These are phyloP conservation scores for Colletotrichum orchidophilum DNA, from an alignment of 2,329 filamentous ascomycete species.

Conservation along the genomic window DNA sequence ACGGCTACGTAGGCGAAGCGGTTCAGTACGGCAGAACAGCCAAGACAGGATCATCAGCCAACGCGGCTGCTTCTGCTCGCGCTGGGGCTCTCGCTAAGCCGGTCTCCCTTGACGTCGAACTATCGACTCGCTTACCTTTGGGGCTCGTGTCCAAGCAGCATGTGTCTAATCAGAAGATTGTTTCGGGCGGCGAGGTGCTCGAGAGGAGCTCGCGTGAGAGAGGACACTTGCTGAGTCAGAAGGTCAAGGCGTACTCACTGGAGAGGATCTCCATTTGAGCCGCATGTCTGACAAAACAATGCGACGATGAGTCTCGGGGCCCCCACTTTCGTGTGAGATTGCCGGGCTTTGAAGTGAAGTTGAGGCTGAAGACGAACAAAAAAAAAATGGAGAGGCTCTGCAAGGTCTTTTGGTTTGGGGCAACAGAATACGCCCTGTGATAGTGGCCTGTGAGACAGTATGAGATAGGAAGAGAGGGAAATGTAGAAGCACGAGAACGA, in stretches of 20 bases:
- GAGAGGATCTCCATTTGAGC: constrained; percentile 76
- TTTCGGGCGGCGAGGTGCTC: constrained; percentile 75
- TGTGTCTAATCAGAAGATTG: constrained; percentile 66
- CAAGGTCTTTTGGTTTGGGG: background rate
- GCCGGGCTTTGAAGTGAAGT: constrained; percentile 12
- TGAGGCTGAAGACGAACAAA: constrained; percentile 17
- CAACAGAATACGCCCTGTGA: constrained; percentile 8
- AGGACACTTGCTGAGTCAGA: constrained; percentile 80
- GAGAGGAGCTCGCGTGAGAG: constrained; percentile 77
- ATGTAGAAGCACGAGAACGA: background rate
- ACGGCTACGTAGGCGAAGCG: constrained; percentile 72
- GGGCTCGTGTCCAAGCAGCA: constrained; percentile 71
- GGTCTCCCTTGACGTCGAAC: constrained; percentile 54
- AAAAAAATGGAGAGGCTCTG: constrained; percentile 4
- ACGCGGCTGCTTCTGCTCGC: constrained; percentile 24
- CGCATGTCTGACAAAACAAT: constrained; percentile 21
- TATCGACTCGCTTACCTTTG: constrained; percentile 70
- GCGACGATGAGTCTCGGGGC: background rate
- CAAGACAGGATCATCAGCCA: constrained; percentile 27
- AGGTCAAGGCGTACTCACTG: constrained; percentile 83
- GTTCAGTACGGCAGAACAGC: constrained; percentile 65
- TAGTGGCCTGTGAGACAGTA: background rate
- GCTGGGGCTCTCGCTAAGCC: constrained; percentile 46
- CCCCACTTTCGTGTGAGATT: constrained; percentile 21
- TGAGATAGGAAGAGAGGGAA: background rate